These are phyloP conservation scores for Solanum stenotomum DNA, from an alignment of 257 asterid genomes.

Conservation along the genomic window DNA sequence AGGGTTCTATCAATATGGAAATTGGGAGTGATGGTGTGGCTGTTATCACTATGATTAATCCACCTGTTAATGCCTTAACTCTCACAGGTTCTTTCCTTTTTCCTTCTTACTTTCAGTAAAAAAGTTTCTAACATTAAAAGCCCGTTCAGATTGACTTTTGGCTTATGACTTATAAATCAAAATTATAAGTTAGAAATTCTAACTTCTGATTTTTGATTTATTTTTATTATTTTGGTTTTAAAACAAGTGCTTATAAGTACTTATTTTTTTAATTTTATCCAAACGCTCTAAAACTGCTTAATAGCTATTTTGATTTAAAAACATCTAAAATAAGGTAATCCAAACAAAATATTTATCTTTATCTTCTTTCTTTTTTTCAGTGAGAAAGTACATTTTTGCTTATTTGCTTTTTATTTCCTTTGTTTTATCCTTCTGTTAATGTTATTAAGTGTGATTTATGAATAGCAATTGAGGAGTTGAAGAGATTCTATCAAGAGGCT, in stretches of 20 bases:
- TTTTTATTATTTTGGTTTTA: too few species aligned
- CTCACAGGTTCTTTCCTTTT: not conserved
- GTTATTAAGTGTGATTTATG: not conserved
- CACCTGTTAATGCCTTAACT: conserved; percentile 6
- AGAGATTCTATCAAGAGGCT: conserved; percentile 31
- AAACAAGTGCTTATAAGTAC: not conserved
- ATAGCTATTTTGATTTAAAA: too few species aligned
- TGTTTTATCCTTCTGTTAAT: too few species aligned
- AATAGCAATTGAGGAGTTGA: conserved; percentile 37
- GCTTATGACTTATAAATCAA: not conserved
- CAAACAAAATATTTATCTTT: too few species aligned
- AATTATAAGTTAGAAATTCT: too few species aligned
- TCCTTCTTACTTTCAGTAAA: not conserved
- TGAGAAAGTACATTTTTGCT: not conserved
- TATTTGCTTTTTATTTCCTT: too few species aligned
- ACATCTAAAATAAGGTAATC: not conserved
- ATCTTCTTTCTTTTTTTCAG: too few species aligned
- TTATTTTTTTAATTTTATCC: too few species aligned
- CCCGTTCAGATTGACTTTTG: accelerated
- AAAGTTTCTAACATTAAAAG: not conserved
- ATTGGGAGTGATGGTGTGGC: not conserved
- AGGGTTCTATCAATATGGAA: not conserved
- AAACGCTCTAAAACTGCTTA: too few species aligned
- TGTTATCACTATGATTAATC: not conserved
- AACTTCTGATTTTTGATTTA: too few species aligned